Percentiles rank a stretch among this genome's conserved stretches.
These are phyloP conservation scores for Ascomycota sp. DNA, from an alignment of 2,329 filamentous ascomycete species.

Conservation along the genomic window DNA sequence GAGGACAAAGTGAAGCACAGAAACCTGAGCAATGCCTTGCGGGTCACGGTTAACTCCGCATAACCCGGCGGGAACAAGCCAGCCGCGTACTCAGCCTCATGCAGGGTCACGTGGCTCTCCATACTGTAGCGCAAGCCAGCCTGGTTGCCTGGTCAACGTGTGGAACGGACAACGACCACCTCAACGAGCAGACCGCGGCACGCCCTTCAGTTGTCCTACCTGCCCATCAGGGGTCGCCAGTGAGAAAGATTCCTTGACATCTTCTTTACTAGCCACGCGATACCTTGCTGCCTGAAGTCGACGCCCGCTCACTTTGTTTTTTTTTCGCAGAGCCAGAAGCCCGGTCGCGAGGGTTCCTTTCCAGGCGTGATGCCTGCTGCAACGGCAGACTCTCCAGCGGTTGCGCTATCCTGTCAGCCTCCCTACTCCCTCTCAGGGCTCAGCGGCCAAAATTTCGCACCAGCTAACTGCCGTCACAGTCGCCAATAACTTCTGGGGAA, in stretches of 20 bases:
- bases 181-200: background rate
- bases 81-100: slow-evolving; percentile 1
- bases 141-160: slow-evolving; percentile 5
- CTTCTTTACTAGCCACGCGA: too few relatives aligned
- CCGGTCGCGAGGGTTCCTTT: background rate
- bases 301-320: too few relatives aligned
- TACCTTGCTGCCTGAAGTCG: too few relatives aligned
- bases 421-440: background rate
- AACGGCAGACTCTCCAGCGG: slow-evolving; percentile 37
- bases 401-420: slow-evolving; percentile 42
- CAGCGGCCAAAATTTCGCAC: too few relatives aligned
- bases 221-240: too few relatives aligned
- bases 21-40: slow-evolving; percentile 3
- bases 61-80: slow-evolving; percentile 5
- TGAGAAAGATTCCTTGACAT: too few relatives aligned
- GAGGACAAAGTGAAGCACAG: slow-evolving; percentile 8
- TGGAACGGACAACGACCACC: background rate
- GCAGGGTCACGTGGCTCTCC: slow-evolving; percentile 9
- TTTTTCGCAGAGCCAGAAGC: too few relatives aligned
- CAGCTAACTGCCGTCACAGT: slow-evolving; percentile 27
- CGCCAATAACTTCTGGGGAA: slow-evolving; percentile 99
- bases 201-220: background rate
- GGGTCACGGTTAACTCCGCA: slow-evolving; percentile 10
- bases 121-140: background rate
- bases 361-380: slow-evolving; percentile 32